Conservation (phyloP, 2,329 filamentous ascomycete genomes). For the Capronia americana region DNA sequence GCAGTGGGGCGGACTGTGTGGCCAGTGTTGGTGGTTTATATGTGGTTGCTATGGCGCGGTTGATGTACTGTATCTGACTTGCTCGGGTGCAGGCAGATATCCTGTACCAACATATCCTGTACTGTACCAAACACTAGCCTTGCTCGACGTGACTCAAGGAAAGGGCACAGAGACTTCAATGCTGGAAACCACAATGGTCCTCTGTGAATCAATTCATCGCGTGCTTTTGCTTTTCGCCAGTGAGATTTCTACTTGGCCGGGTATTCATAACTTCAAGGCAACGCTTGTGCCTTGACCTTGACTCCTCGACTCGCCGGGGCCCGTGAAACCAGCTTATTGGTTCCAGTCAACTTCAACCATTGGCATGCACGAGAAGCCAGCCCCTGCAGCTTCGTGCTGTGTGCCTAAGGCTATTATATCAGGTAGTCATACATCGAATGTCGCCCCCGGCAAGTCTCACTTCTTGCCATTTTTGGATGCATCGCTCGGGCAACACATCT, state of each 20-base stretch:
- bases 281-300: not conserved
- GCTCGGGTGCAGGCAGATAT: not conserved
- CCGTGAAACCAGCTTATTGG: not conserved
- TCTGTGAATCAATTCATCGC: not conserved
- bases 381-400: not conserved
- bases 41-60: slow-evolving; percentile 64
- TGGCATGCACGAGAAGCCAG: not conserved
- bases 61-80: not conserved
- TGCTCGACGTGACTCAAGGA: not conserved
- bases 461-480: slow-evolving; percentile 28
- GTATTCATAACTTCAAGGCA: not conserved
- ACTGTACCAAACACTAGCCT: not conserved
- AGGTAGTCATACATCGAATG: slow-evolving; percentile 8
- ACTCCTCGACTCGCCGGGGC: not conserved
- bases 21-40: slow-evolving; percentile 70
- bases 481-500: slow-evolving; percentile 39
- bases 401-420: not conserved
- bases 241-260: not conserved
- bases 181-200: not conserved
- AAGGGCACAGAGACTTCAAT: not conserved
- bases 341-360: not conserved
- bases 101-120: not conserved
- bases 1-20: slow-evolving; percentile 68
- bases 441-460: not conserved
- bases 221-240: not conserved